Base-by-base conservation (phyloP, 495 filamentous ascomycete species). In the Cairneyella variabilis region DNA sequence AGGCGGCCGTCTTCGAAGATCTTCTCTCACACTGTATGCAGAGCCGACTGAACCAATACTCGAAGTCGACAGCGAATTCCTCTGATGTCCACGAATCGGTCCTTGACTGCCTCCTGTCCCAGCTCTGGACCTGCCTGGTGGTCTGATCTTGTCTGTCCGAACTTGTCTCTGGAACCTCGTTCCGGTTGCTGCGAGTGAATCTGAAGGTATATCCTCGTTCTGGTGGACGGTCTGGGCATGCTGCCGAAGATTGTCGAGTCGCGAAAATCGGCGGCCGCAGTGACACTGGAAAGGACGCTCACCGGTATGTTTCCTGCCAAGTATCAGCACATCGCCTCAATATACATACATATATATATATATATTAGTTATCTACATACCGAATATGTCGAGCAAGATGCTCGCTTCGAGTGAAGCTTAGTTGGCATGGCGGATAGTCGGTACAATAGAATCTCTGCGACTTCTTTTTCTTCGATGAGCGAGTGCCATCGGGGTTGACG, bases 191-290 rank as follows among this genome's bases (percentile, higher is more conserved):
- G 93, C 95, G 10, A 97, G 77, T 7, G 95, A 97, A 67, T 95
- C 90, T 14, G 80, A 81, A 3, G 93, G 93, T 17, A 97, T 98
- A 43, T 96, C 92, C 65, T 97, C 95, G 69, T 97, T 96, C 38
- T 95, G 87, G 64, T 98, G 95, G 1, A 98, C 95, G 0, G 95
- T 98, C 64, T 96, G 95, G 14, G 93, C 95, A 72, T 98, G 93
- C 61, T 98, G 93, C 34, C 93, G 83, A 30, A 98, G 75, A 60
- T 98, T 98, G 68, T 98, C 93, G 30, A 98, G 80, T 28, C 93
- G 83, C n/a, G 93, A 98, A 68, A 98, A 98, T 60, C 91, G 82
- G 34, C 93, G 83, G 2, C 87, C 88, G 67, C 93, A 98, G 68
- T 97, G 93, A 63, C 93, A 98, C 68, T 96, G 90, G 62, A 97